These are phyloP conservation scores for Arxiozyma telluris DNA, from an alignment of 1,139 yeast genomes.

Conservation along the genomic window DNA sequence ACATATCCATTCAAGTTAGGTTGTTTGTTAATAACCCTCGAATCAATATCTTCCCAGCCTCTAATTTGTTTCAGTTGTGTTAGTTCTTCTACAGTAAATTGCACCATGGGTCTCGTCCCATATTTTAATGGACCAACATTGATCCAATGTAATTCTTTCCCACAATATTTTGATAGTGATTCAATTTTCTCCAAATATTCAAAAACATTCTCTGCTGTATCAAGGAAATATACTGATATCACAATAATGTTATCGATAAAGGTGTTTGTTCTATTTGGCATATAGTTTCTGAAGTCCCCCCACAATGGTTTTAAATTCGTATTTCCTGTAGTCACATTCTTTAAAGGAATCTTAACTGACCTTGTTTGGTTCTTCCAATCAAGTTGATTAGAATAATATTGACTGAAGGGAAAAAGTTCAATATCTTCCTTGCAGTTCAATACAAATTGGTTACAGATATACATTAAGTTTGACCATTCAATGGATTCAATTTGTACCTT, in stretches of 20 bases:
- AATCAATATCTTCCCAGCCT: slow-evolving; percentile 53
- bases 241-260: slow-evolving; percentile 45
- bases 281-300: slow-evolving; percentile 59
- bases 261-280: slow-evolving; percentile 11
- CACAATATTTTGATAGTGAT: slow-evolving; percentile 36
- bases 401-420: slow-evolving; percentile 55
- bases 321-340: slow-evolving; percentile 34
- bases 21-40: background rate
- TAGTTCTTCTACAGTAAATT: slow-evolving; percentile 59
- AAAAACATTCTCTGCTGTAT: slow-evolving; percentile 77
- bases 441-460: slow-evolving; percentile 49
- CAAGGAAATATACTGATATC: slow-evolving; percentile 69
- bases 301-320: slow-evolving; percentile 41
- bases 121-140: slow-evolving; percentile 82
- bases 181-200: slow-evolving; percentile 60
- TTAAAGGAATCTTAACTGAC: slow-evolving; percentile 33
- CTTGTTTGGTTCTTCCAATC: slow-evolving; percentile 46
- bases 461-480: slow-evolving; percentile 69
- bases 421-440: slow-evolving; percentile 26
- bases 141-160: slow-evolving; percentile 54
- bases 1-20: slow-evolving; percentile 42
- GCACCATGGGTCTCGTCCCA: slow-evolving; percentile 78
- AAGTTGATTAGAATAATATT: slow-evolving; percentile 63
- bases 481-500: slow-evolving; percentile 49
- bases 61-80: slow-evolving; percentile 39